Conservation (phyloP, 306 rosid genomes). For the Rosa rugosa region DNA sequence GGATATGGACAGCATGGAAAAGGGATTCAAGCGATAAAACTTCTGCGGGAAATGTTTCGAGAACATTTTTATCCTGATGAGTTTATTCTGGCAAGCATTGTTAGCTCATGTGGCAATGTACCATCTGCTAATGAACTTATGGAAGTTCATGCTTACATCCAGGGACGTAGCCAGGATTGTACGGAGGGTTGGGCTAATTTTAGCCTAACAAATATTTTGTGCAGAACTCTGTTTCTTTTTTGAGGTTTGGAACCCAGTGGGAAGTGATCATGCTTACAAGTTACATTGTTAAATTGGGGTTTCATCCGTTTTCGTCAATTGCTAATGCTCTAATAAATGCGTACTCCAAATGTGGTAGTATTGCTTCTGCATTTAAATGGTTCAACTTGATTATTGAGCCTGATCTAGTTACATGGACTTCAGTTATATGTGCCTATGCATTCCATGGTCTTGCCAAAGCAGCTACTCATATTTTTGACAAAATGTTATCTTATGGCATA, state of each 20-base stretch:
- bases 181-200: too few relatives aligned
- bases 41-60: conserved; percentile 51
- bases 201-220: too few relatives aligned
- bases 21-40: conserved; percentile 55
- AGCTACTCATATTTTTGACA: conserved; percentile 57
- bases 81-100: conserved; percentile 57
- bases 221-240: too few relatives aligned
- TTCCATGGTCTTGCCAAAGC: conserved; percentile 66
- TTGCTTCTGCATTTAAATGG: conserved; percentile 49
- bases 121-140: conserved; percentile 45
- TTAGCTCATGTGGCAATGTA: conserved; percentile 61
- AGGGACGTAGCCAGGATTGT: too few relatives aligned
- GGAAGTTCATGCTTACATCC: conserved; percentile 49
- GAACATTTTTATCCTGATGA: conserved; percentile 56
- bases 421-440: conserved; percentile 63
- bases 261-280: too few relatives aligned
- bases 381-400: conserved; percentile 47
- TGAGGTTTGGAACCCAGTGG: too few relatives aligned
- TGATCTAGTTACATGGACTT: conserved; percentile 74
- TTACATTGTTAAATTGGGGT: conserved; percentile 44
- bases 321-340: conserved; percentile 59
- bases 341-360: conserved; percentile 72
- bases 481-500: conserved; percentile 52
- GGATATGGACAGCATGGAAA: conserved; percentile 54
- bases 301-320: conserved; percentile 50